These are phyloP conservation scores for Protostelium mycophagum DNA, from an alignment of 78 protist genomes.

Conservation along the genomic window DNA sequence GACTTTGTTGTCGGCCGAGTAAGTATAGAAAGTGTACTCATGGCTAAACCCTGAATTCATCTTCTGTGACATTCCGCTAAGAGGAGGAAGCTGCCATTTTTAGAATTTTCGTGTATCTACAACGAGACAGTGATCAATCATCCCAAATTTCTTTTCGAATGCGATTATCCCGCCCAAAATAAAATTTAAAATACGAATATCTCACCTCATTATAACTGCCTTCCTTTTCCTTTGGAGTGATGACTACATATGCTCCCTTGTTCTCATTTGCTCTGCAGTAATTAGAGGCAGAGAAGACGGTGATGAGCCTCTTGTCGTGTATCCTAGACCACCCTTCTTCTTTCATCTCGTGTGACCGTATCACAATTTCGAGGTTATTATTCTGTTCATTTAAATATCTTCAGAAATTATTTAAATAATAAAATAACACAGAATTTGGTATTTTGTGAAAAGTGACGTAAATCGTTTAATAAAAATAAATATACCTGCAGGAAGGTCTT, in stretches of 20 bases:
- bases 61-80: not conserved
- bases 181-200: too few relatives aligned
- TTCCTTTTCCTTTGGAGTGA: not conserved
- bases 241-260: slow-evolving; percentile 81
- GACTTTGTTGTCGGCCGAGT: not conserved
- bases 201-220: too few relatives aligned
- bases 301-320: slow-evolving; percentile 80
- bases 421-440: too few relatives aligned
- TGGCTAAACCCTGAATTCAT: not conserved
- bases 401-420: too few relatives aligned
- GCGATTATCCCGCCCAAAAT: not conserved
- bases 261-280: slow-evolving; percentile 89
- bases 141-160: not conserved
- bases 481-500: slow-evolving; percentile 51
- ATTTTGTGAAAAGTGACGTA: not conserved
- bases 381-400: too few relatives aligned
- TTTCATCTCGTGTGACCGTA: slow-evolving; percentile 92
- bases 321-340: slow-evolving; percentile 81
- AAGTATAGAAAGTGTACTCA: not conserved
- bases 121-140: not conserved
- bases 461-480: too few relatives aligned
- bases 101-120: not conserved
- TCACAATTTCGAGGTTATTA: slow-evolving; percentile 19
- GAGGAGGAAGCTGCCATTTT: not conserved
- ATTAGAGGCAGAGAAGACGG: slow-evolving; percentile 94